Evolutionary conservation across 2,329 filamentous ascomycete species (phyloP).

Genomic region (Neurospora crassa): DNA sequence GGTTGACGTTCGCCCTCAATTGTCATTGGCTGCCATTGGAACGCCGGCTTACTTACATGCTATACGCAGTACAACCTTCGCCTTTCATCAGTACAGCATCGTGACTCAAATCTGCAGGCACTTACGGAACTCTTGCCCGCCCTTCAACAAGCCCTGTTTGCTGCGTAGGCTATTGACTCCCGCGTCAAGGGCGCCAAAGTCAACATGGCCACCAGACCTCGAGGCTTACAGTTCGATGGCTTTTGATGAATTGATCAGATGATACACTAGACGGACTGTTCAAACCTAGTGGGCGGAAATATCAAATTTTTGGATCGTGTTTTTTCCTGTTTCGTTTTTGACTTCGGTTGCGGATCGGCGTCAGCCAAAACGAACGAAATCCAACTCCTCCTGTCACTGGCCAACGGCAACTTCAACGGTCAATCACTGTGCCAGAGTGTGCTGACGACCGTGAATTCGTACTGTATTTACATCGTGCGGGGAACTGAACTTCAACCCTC

Average conservation of each 20-base stretch:
- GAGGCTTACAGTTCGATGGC: slow-evolving; percentile 4
- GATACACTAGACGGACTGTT: background rate
- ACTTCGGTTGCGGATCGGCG: background rate
- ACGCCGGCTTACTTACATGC: background rate
- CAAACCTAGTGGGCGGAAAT: background rate
- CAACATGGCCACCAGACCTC: slow-evolving; percentile 2
- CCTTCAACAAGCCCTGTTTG: background rate
- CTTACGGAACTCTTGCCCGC: background rate
- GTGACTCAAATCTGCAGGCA: background rate
- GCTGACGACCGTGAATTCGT: background rate
- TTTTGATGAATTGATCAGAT: background rate
- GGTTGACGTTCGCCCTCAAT: background rate
- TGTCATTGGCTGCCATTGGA: background rate
- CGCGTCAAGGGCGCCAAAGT: background rate
- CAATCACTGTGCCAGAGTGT: background rate
- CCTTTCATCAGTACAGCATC: background rate
- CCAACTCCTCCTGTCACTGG: background rate
- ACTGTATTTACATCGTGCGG: background rate
- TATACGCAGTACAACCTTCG: background rate
- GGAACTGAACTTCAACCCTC: background rate
- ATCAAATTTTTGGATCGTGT: background rate
- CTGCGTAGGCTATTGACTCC: background rate
- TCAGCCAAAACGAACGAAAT: background rate
- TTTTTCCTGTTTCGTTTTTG: background rate
- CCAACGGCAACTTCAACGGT: background rate